phyloP scores from a whole-genome alignment of 257 asterid species.

The Lantana camara region DNA sequence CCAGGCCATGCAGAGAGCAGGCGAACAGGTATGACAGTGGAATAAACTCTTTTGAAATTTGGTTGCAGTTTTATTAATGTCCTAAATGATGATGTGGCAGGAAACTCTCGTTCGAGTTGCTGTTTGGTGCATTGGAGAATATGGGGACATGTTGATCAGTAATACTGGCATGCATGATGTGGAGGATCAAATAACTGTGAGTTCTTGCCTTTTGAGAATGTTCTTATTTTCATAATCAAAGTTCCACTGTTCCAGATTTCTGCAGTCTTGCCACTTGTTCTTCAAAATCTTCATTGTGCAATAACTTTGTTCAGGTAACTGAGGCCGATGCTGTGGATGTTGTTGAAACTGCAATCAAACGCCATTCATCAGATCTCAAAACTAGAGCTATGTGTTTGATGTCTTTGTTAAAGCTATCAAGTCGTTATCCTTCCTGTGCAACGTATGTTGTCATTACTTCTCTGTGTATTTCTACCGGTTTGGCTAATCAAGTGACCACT shows the following conservation, averaged over 20 bases:
- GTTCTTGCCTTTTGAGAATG: constrained; percentile 40
- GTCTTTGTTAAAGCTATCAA: constrained; percentile 89
- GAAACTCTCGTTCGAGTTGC: constrained; percentile 95
- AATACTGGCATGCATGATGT: constrained; percentile 70
- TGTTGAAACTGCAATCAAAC: constrained; percentile 66
- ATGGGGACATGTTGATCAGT: constrained; percentile 85
- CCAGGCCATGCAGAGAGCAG: constrained; percentile 69
- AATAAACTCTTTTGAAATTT: constrained; percentile 17
- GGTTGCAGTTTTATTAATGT: constrained; percentile 11
- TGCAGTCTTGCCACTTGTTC: neutral
- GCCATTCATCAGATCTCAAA: constrained; percentile 72
- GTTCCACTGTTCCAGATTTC: constrained; percentile 14
- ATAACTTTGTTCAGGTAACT: constrained; percentile 64
- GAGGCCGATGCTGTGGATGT: constrained; percentile 92
- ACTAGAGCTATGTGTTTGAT: constrained; percentile 90
- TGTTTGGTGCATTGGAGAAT: constrained; percentile 99
- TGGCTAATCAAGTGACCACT: neutral
- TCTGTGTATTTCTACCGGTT: constrained; percentile 19
- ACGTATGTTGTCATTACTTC: constrained; percentile 54
- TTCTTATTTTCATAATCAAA: neutral
- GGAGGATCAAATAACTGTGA: constrained; percentile 83
- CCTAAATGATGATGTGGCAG: constrained; percentile 41
- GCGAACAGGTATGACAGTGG: constrained; percentile 68
- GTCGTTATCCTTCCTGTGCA: constrained; percentile 84
- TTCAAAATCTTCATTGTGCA: neutral